Conservation (phyloP, 2,329 filamentous ascomycete genomes). For the Alternaria sp. region DNA sequence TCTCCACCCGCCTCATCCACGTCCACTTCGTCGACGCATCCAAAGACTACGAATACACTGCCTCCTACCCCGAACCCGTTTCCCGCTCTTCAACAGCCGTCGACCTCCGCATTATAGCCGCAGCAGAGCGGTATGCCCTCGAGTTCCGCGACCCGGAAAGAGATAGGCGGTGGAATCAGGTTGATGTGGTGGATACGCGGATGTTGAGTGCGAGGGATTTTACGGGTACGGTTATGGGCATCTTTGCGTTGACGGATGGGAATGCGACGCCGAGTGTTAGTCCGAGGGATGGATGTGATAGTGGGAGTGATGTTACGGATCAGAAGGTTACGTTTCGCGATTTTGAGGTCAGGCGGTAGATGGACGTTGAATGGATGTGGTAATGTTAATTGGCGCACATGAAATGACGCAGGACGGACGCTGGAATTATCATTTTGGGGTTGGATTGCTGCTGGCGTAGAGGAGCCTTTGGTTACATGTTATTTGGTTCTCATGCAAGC, state of each 20-base stretch:
- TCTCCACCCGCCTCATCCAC: not conserved
- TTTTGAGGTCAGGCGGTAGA: not conserved
- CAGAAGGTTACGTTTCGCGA: not conserved
- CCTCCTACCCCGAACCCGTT: not conserved
- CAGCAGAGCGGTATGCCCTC: not conserved
- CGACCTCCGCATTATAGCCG: not conserved
- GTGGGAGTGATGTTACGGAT: not conserved
- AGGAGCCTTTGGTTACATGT: too few species aligned
- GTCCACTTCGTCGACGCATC: not conserved
- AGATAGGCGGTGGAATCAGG: not conserved
- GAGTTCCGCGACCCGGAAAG: not conserved
- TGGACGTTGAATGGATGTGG: not conserved
- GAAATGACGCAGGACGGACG: not conserved
- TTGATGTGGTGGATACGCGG: not conserved
- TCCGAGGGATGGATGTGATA: not conserved
- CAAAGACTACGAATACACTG: not conserved
- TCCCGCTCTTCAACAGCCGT: not conserved
- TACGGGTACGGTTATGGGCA: not conserved
- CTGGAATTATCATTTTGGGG: too few species aligned
- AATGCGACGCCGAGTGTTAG: not conserved
- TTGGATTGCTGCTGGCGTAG: too few species aligned
- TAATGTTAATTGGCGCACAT: fast-evolving
- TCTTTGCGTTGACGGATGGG: not conserved
- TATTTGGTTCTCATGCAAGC: too few species aligned
- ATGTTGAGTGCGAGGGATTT: not conserved